Conservation (phyloP, 768 basidiomycete species). For the Hypholoma fasciculare region DNA sequence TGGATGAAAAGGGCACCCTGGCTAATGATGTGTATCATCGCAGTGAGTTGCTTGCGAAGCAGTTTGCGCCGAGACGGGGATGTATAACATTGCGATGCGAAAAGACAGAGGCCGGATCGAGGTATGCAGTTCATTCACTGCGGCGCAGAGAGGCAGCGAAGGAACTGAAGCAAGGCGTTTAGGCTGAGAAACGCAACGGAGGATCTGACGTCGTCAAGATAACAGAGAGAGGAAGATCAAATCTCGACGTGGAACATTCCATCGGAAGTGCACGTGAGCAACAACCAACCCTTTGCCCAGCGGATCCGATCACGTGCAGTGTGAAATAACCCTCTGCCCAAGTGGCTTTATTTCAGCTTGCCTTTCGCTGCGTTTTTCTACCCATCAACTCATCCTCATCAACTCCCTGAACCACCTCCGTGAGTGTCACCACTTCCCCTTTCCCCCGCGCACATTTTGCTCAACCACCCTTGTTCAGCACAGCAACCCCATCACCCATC, state of each 20-base stretch:
- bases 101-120: not conserved
- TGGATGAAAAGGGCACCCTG: no score
- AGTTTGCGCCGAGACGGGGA: no score
- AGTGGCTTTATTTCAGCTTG: constrained; percentile 63
- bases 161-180: not conserved
- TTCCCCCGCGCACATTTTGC: constrained; percentile 30
- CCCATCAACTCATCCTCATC: constrained; percentile 38
- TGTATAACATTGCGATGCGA: no score
- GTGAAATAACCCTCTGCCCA: constrained; percentile 67
- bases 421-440: constrained; percentile 38
- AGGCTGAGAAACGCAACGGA: not conserved
- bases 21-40: no score
- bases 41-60: no score
- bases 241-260: constrained; percentile 18
- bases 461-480: constrained; percentile 30
- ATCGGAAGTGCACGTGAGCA: constrained; percentile 24
- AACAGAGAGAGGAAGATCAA: constrained; percentile 10
- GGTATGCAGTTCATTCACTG: not conserved
- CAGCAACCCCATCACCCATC: constrained; percentile 7
- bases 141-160: not conserved
- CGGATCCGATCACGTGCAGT: constrained; percentile 34
- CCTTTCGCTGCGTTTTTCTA: constrained; percentile 46
- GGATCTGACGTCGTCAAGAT: constrained; percentile 25
- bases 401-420: constrained; percentile 39
- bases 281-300: constrained; percentile 47